Conservation (phyloP, 176 grass and related monocot genomes). For the Elaeis guineensis region DNA sequence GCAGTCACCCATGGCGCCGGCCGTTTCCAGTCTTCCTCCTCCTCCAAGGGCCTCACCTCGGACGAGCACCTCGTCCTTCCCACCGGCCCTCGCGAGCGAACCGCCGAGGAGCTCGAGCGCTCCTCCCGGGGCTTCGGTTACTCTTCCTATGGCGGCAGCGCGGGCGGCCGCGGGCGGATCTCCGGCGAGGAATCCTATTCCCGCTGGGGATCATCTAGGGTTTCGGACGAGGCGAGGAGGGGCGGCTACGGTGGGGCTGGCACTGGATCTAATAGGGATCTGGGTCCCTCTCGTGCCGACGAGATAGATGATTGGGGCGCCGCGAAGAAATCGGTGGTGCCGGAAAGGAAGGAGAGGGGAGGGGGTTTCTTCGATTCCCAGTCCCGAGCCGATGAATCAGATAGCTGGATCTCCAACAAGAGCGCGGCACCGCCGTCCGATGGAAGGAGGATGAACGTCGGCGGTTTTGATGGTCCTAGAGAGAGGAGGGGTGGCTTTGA, state of each 20-base stretch:
- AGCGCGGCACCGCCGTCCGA: conserved; percentile 4
- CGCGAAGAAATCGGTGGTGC: conserved; percentile 5
- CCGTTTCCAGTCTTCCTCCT: neutral
- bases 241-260: conserved; percentile 26
- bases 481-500: conserved; percentile 7
- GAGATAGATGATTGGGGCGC: conserved; percentile 20
- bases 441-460: conserved; percentile 31
- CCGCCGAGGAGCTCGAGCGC: conserved; percentile 47
- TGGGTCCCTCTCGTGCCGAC: conserved; percentile 34
- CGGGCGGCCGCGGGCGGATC: conserved; percentile 2
- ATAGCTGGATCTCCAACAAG: conserved; percentile 38
- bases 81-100: conserved; percentile 42
- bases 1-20: conserved; percentile 15
- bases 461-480: neutral
- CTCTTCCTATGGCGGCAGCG: conserved; percentile 16
- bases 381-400: conserved; percentile 41
- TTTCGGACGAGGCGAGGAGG: conserved; percentile 35
- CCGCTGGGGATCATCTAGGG: conserved; percentile 22
- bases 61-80: conserved; percentile 30
- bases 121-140: conserved; percentile 28
- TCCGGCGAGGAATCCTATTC: neutral
- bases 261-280: conserved; percentile 20
- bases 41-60: conserved; percentile 13
- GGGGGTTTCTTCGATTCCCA: conserved; percentile 22
- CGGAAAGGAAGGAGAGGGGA: conserved; percentile 6